A percentile compares a stretch with the other conserved stretches of the same genome.
Conservation (phyloP, 1,139 yeast genomes). For the Pichia sp. region DNA sequence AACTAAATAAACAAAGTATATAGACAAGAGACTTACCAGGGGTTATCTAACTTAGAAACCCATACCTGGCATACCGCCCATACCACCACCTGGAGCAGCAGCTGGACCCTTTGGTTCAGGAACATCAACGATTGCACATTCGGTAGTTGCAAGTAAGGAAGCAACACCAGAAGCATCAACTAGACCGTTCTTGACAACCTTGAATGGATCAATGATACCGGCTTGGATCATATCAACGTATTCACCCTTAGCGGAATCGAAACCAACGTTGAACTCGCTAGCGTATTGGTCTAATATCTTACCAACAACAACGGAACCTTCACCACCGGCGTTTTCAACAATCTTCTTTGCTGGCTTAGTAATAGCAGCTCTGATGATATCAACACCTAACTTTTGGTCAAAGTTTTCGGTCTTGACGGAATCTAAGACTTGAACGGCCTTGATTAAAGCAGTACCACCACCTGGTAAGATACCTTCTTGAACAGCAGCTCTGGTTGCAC, state of each 20-base stretch:
- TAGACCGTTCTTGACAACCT: constrained; percentile 96
- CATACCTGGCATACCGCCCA: constrained; percentile 60
- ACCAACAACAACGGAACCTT: constrained; percentile 97
- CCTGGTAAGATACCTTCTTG: constrained; percentile 99
- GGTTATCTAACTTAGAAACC: constrained; percentile 25
- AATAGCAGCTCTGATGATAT: constrained; percentile 93
- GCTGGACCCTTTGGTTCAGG: constrained; percentile 86
- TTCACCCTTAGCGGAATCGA: constrained; percentile 91
- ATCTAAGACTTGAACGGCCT: constrained; percentile 86
- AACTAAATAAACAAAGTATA: neutral
- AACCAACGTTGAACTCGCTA: constrained; percentile 86
- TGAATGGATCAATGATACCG: constrained; percentile 99
- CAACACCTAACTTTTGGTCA: constrained; percentile 98
- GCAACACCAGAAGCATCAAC: constrained; percentile 99
- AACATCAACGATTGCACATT: constrained; percentile 97
- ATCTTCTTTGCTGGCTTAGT: constrained; percentile 97
- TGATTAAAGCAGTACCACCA: constrained; percentile 98
- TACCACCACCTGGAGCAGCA: constrained; percentile 57
- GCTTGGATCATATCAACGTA: constrained; percentile 96
- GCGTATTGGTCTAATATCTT: constrained; percentile 84
- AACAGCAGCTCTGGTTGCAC: constrained; percentile 99
- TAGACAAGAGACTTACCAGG: neutral
- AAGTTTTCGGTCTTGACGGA: constrained; percentile 84
- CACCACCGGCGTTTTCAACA: constrained; percentile 98
- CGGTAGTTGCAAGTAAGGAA: constrained; percentile 95